A percentile compares a stretch with the other conserved stretches of the same genome.
Conservation (phyloP, 768 basidiomycete species). For the Leccinum longicurvipes region DNA sequence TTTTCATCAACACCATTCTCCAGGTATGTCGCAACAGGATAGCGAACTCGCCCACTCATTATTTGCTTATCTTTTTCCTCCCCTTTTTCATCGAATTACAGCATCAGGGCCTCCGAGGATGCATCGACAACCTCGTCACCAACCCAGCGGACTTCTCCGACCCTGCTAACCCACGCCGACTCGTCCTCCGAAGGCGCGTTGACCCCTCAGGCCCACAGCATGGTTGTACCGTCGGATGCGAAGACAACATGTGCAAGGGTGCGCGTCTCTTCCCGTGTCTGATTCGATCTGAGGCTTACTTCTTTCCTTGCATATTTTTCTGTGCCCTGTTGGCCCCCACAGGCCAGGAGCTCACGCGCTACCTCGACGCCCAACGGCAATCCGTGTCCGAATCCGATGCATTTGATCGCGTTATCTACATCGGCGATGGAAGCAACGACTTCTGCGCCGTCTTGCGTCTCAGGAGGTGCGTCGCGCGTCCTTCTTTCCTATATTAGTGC, state of each 20-base stretch:
- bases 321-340: neutral
- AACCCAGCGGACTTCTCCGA: slow-evolving; percentile 85
- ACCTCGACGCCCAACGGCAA: slow-evolving; percentile 42
- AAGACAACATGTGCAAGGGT: slow-evolving; percentile 99
- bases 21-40: slow-evolving; percentile 45
- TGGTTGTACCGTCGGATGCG: slow-evolving; percentile 81
- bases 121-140: slow-evolving; percentile 85
- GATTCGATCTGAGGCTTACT: neutral
- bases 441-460: slow-evolving; percentile 89
- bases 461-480: slow-evolving; percentile 48
- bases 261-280: neutral
- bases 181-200: slow-evolving; percentile 73
- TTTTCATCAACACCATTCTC: slow-evolving; percentile 89
- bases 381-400: slow-evolving; percentile 27
- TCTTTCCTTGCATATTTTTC: too few species aligned
- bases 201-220: slow-evolving; percentile 80
- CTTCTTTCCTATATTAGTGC: neutral
- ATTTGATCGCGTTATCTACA: slow-evolving; percentile 80
- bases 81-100: slow-evolving; percentile 22
- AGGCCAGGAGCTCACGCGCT: slow-evolving; percentile 93
- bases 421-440: slow-evolving; percentile 95
- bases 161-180: slow-evolving; percentile 55
- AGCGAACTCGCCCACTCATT: neutral
- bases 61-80: neutral
- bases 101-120: slow-evolving; percentile 67